Base-by-base conservation (phyloP, 139 green algal genomes). In the Chlorella vulgaris region DNA sequence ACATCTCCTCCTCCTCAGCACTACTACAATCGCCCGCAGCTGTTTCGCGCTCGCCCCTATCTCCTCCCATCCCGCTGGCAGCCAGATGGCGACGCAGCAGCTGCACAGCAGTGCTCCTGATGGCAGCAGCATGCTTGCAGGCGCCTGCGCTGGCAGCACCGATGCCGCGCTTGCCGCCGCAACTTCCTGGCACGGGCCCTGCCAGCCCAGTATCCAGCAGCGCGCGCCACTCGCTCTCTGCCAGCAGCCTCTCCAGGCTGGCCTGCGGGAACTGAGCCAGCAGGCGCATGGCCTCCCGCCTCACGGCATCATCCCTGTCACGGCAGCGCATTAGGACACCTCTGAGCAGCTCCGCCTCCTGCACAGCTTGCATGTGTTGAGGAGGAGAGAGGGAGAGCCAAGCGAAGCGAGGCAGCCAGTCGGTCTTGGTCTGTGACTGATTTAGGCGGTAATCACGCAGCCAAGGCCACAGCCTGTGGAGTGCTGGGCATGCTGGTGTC, bases 121-220 rank as follows among this genome's bases (percentile, higher is more conserved):
- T 81, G 39, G 58, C 40, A 3, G 29, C 40, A 7, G 33, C 47
- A 42, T 65, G 69, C 47, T 38, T 62, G 3, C 13, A 29, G 29
- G 60, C 7, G 29, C 58, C 5, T 28, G 19, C 15, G 15, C 55
- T 38, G 5, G 19, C 22, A 21, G 21, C 24, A 39, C 58, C n/a
- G n/a, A 3, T 31, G 7, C 53, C 24, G 18, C 31, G 4, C 29
- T 24, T 15, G 19, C 31, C 58, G 22, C 31, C 29, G 40, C 15
- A 26, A 47, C 28, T 6, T 3, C 38, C 36, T 21, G 53, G 55
- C 2, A 29, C 28, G 2, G 28, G 53, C 4, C 53, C 74, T 0
- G 74, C 62, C 42, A 82, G 63, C 29, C 43, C 76, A 4, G 47
- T 7, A 36, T 82, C 62, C 65, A 82, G 76, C 42, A 82, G 22